Percentiles rank a stretch among this genome's conserved stretches.
These are phyloP conservation scores for Plasmodium fragile DNA, from an alignment of 169 alveolate genomes.

Conservation along the genomic window DNA sequence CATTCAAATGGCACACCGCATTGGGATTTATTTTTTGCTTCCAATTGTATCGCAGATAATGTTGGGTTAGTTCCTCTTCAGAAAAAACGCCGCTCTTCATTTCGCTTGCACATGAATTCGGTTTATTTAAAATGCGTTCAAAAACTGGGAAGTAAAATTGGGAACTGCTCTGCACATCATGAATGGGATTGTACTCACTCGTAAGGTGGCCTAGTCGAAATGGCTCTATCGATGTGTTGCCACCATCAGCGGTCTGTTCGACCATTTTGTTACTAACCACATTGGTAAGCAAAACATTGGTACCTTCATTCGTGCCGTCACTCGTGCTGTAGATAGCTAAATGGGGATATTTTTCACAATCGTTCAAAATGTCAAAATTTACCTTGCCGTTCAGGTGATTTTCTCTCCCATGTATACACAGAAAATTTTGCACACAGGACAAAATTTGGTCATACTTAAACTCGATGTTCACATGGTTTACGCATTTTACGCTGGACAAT, in stretches of 20 bases:
- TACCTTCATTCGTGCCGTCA: not conserved
- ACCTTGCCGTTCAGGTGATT: slow-evolving; percentile 3
- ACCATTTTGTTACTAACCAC: not conserved
- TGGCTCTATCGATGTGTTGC: not conserved
- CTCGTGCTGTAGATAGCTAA: not conserved
- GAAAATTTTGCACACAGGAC: slow-evolving; percentile 25
- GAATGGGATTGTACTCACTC: not conserved
- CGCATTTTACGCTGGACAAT: not conserved
- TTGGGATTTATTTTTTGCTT: slow-evolving; percentile 2
- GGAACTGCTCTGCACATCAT: not conserved
- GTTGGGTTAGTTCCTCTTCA: not conserved
- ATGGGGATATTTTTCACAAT: not conserved
- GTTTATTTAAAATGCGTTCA: not conserved
- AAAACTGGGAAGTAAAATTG: not conserved
- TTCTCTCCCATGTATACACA: slow-evolving; percentile 12
- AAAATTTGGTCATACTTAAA: slow-evolving; percentile 55
- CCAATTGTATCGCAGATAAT: not conserved
- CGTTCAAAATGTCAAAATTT: not conserved
- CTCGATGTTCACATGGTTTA: slow-evolving; percentile 15
- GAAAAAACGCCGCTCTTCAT: not conserved
- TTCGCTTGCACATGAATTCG: not conserved
- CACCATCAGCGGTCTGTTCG: not conserved
- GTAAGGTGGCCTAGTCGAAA: not conserved
- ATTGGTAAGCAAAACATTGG: not conserved
- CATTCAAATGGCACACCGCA: slow-evolving; percentile 35